Conservation (phyloP, 176 grass and related monocot genomes). For the Carex kokanica region DNA sequence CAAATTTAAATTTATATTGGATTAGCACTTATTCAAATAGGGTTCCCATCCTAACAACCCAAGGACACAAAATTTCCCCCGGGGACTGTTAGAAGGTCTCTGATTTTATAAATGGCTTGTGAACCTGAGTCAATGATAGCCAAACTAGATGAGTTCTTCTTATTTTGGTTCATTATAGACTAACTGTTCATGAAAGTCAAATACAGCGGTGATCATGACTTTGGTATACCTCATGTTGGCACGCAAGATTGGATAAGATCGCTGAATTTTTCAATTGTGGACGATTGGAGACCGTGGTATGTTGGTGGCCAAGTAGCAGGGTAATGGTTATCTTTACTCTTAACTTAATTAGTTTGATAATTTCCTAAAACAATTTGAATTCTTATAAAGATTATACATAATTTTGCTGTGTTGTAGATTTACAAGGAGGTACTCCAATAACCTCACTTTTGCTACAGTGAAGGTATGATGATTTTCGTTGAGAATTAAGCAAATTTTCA, state of each 20-base stretch:
- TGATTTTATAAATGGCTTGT: background rate
- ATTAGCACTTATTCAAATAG: no score
- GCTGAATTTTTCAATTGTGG: background rate
- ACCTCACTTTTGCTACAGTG: constrained; percentile 80
- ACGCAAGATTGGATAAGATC: no score
- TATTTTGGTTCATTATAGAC: constrained; percentile 5
- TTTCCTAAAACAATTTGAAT: background rate
- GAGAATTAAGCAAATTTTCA: background rate
- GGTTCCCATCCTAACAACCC: no score
- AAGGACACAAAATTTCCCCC: no score
- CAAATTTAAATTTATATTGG: no score
- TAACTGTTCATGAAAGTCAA: background rate
- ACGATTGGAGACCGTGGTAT: constrained; percentile 57
- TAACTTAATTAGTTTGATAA: background rate
- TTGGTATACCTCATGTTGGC: no score
- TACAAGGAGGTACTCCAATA: constrained; percentile 58
- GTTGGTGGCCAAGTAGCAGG: constrained; percentile 59
- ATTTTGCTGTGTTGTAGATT: constrained; percentile 26
- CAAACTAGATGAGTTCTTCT: background rate
- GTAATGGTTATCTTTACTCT: constrained; percentile 26
- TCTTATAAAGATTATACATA: background rate
- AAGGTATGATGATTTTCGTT: constrained; percentile 37
- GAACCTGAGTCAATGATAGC: constrained; percentile 2
- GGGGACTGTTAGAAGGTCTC: no score
- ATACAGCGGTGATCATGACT: no score